Conservation (phyloP, 2,329 filamentous ascomycete genomes). For the Diaporthe aspalathi region DNA sequence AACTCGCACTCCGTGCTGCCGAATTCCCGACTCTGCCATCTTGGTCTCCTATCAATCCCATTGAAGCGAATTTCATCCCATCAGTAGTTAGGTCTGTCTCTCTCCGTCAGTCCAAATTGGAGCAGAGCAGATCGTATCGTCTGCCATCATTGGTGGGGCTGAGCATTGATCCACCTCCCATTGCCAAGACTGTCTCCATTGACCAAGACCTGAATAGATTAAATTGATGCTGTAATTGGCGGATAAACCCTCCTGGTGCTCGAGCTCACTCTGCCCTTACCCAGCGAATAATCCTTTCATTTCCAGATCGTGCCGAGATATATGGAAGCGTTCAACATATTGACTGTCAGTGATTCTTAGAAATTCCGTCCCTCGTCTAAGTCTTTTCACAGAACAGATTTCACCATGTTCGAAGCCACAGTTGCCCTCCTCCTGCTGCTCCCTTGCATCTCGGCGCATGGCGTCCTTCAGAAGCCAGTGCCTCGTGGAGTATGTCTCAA, state of each 20-base stretch:
- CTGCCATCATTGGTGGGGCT: neutral
- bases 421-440: neutral
- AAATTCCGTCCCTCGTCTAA: neutral
- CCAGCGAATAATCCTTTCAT: slow-evolving; percentile 10
- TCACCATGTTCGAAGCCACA: neutral
- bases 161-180: neutral
- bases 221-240: slow-evolving; percentile 7
- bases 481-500: slow-evolving; percentile 1
- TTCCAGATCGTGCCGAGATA: neutral
- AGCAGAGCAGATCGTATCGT: neutral
- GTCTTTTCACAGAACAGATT: neutral
- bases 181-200: slow-evolving; percentile 2
- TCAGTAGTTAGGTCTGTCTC: neutral
- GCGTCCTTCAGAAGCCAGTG: slow-evolving; percentile 3
- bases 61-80: neutral
- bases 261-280: neutral
- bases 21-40: neutral
- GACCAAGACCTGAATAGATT: slow-evolving; percentile 14
- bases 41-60: neutral
- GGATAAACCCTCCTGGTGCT: neutral
- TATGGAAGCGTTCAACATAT: neutral
- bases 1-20: neutral
- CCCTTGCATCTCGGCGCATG: neutral
- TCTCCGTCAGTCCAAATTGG: slow-evolving; percentile 10
- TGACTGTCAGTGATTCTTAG: neutral